phyloP scores from a whole-genome alignment of 495 filamentous ascomycete genomes.

The Bacidia gigantensis region DNA sequence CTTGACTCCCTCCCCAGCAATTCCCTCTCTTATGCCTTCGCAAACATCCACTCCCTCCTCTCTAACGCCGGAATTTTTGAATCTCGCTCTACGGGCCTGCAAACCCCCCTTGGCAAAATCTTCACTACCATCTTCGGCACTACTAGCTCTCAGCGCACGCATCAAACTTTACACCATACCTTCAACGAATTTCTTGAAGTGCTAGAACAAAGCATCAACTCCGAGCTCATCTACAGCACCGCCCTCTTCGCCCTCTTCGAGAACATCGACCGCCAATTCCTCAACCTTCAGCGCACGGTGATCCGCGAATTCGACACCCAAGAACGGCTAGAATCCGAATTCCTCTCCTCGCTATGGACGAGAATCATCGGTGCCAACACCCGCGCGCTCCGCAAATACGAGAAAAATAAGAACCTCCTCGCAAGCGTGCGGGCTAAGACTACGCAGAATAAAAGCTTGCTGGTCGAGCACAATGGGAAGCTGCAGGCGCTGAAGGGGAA shows the following conservation, averaged over 20 bases:
- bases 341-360: constrained; percentile 75
- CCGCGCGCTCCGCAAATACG: constrained; percentile 63
- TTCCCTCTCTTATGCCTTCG: constrained; percentile 50
- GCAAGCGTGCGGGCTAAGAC: constrained; percentile 66
- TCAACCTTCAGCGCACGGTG: constrained; percentile 75
- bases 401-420: constrained; percentile 67
- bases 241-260: constrained; percentile 74
- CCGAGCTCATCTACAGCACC: constrained; percentile 61
- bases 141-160: constrained; percentile 64
- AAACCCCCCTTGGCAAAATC: constrained; percentile 51
- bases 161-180: constrained; percentile 63
- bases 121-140: constrained; percentile 64
- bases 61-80: constrained; percentile 58
- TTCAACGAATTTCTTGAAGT: constrained; percentile 80
- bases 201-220: constrained; percentile 76
- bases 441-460: constrained; percentile 67
- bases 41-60: constrained; percentile 68
- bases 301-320: constrained; percentile 67
- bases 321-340: constrained; percentile 61
- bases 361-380: constrained; percentile 63
- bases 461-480: constrained; percentile 71
- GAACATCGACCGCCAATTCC: constrained; percentile 73
- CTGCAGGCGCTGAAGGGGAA: constrained; percentile 66
- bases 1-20: constrained; percentile 40
- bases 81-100: constrained; percentile 38